phyloP scores from a whole-genome alignment of 1,284 basidiomycete genomes.

The Leccinum pallidistipes region DNA sequence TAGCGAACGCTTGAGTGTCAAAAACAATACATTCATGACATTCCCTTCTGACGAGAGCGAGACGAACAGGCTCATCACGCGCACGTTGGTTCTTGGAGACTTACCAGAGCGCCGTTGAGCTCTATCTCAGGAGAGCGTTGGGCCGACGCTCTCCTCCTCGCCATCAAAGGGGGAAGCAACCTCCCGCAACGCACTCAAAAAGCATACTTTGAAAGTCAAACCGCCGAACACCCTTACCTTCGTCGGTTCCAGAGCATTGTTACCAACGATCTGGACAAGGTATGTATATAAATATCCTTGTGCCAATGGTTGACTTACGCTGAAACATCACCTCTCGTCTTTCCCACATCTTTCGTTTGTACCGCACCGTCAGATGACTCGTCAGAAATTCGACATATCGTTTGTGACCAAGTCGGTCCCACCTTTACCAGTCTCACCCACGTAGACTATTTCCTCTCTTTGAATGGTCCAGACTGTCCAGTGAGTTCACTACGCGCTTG shows the following conservation, averaged over 20 bases:
- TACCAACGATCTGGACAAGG: slow-evolving; percentile 71
- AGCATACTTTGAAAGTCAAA: slow-evolving; percentile 88
- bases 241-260: slow-evolving; percentile 96
- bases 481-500: too few relatives aligned
- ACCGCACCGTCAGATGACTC: too few relatives aligned
- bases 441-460: too few relatives aligned
- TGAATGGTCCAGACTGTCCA: too few relatives aligned
- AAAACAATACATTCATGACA: slow-evolving; percentile 86
- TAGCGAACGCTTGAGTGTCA: slow-evolving; percentile 46
- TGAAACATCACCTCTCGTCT: too few relatives aligned
- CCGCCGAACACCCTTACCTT: slow-evolving; percentile 81
- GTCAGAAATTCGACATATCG: too few relatives aligned
- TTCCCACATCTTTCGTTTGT: too few relatives aligned
- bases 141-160: slow-evolving; percentile 93
- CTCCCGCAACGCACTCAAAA: slow-evolving; percentile 91
- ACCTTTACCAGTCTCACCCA: too few relatives aligned
- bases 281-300: too few relatives aligned
- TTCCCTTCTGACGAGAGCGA: slow-evolving; percentile 90
- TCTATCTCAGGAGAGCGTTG: slow-evolving; percentile 92
- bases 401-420: too few relatives aligned
- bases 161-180: slow-evolving; percentile 88
- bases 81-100: slow-evolving; percentile 92
- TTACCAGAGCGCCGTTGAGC: slow-evolving; percentile 88
- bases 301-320: too few relatives aligned
- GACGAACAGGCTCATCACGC: slow-evolving; percentile 87